These are phyloP conservation scores for Cyclotella cryptica DNA, from an alignment of 108 stramenopile genomes.

Conservation along the genomic window DNA sequence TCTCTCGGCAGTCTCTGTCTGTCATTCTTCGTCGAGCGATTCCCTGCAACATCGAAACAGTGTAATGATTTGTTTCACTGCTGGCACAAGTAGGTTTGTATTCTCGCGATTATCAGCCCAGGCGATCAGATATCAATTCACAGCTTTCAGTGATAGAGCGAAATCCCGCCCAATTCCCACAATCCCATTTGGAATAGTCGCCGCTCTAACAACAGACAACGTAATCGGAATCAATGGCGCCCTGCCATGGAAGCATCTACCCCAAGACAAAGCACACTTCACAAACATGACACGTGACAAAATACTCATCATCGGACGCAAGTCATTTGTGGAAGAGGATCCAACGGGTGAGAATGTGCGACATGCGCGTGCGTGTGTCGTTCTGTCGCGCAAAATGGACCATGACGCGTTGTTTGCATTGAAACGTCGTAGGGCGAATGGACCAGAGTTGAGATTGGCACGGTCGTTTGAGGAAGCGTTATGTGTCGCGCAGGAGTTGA, in stretches of 20 bases:
- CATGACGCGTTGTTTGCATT: neutral
- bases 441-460: slow-evolving; percentile 48
- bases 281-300: slow-evolving; percentile 58
- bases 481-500: slow-evolving; percentile 52
- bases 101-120: too few species aligned
- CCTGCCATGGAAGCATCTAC: slow-evolving; percentile 71
- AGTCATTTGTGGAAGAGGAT: slow-evolving; percentile 63
- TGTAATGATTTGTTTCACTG: too few species aligned
- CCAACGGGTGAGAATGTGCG: slow-evolving; percentile 54
- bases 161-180: neutral
- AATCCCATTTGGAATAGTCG: slow-evolving; percentile 75
- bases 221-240: slow-evolving; percentile 79
- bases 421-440: neutral
- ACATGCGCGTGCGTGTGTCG: slow-evolving; percentile 67
- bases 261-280: slow-evolving; percentile 71
- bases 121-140: too few species aligned
- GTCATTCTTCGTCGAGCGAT: too few species aligned
- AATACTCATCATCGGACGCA: slow-evolving; percentile 75
- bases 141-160: too few species aligned
- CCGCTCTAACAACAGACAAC: slow-evolving; percentile 66
- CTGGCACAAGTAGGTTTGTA: too few species aligned
- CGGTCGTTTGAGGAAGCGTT: slow-evolving; percentile 76
- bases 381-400: slow-evolving; percentile 64
- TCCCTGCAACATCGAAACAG: too few species aligned
- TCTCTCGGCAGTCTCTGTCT: too few species aligned